These are phyloP conservation scores for Limnanthes douglasii DNA, from an alignment of 345 rosid genomes.

Conservation along the genomic window DNA sequence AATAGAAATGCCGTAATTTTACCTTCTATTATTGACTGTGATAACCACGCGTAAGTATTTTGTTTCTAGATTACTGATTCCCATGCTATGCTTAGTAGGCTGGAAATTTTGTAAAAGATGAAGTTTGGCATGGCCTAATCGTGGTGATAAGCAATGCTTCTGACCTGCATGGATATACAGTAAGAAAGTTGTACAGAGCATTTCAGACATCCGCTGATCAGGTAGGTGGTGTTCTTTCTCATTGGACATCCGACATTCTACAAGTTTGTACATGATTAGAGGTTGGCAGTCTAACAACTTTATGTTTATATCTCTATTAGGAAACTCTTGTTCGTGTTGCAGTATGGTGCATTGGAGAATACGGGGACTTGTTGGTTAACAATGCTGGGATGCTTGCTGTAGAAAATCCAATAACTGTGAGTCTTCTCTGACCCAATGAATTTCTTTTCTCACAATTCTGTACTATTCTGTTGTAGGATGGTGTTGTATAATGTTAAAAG, in stretches of 20 bases:
- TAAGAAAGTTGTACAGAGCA: conserved; percentile 75
- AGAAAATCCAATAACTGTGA: conserved; percentile 83
- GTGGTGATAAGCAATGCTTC: conserved; percentile 88
- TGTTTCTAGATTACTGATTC: conserved; percentile 15
- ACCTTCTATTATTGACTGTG: too few relatives aligned
- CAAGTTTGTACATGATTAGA: conserved; percentile 6
- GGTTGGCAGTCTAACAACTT: conserved; percentile 10
- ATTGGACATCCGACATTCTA: conserved; percentile 8
- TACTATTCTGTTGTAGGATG: too few relatives aligned
- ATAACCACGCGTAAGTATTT: too few relatives aligned
- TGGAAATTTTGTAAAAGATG: conserved; percentile 90
- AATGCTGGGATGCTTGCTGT: conserved; percentile 68
- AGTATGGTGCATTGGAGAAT: conserved; percentile 95
- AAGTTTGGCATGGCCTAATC: conserved; percentile 86
- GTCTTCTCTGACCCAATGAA: conserved; percentile 16
- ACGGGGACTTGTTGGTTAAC: conserved; percentile 84
- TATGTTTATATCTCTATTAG: conserved; percentile 24
- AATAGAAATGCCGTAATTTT: too few relatives aligned
- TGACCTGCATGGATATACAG: conserved; percentile 90
- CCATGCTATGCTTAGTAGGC: conserved; percentile 42
- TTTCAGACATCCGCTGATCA: conserved; percentile 63
- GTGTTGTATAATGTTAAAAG: too few relatives aligned
- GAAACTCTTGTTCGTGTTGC: conserved; percentile 90
- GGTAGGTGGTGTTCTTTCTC: conserved; percentile 23
- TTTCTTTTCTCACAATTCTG: conserved; percentile 6